Conservation (phyloP, 2,329 filamentous ascomycete genomes). For the Hypoxylon sp. region DNA sequence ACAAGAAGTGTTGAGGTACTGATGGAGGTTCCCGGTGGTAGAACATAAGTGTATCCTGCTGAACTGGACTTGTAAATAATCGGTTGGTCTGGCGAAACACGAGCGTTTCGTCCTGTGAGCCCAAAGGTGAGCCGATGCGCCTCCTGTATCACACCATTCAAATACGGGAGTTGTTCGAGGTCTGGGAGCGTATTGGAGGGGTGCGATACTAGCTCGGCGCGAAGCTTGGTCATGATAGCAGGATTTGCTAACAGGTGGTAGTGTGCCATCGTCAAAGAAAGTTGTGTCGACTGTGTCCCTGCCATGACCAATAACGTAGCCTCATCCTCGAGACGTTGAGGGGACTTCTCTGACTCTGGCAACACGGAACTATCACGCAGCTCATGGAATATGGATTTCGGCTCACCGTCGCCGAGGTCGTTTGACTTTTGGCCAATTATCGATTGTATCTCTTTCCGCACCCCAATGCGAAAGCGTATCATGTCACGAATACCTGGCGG, state of each 20-base stretch:
- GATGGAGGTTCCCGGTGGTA: not conserved
- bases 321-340: slow-evolving; percentile 37
- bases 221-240: slow-evolving; percentile 36
- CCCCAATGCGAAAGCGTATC: slow-evolving; percentile 34
- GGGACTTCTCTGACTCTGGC: slow-evolving; percentile 37
- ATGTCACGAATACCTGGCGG: slow-evolving; percentile 21
- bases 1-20: not conserved
- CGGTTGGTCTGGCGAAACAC: slow-evolving; percentile 12
- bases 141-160: slow-evolving; percentile 42
- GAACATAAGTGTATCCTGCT: not conserved
- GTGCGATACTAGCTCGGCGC: slow-evolving; percentile 36
- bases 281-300: slow-evolving; percentile 38
- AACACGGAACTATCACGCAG: slow-evolving; percentile 37
- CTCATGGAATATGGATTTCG: slow-evolving; percentile 44
- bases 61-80: not conserved
- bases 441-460: slow-evolving; percentile 37
- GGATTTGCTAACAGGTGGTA: slow-evolving; percentile 40
- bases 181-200: slow-evolving; percentile 33
- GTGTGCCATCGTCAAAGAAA: slow-evolving; percentile 36
- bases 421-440: not conserved
- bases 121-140: slow-evolving; percentile 39
- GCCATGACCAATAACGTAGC: slow-evolving; percentile 38
- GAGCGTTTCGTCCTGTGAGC: slow-evolving; percentile 33
- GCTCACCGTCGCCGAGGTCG: slow-evolving; percentile 7
- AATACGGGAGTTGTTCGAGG: slow-evolving; percentile 40